A percentile compares a stretch with the other conserved stretches of the same genome.
Evolutionary conservation across 1,139 yeast genomes (phyloP).

Genomic region (Suhomyces anneliseae): DNA sequence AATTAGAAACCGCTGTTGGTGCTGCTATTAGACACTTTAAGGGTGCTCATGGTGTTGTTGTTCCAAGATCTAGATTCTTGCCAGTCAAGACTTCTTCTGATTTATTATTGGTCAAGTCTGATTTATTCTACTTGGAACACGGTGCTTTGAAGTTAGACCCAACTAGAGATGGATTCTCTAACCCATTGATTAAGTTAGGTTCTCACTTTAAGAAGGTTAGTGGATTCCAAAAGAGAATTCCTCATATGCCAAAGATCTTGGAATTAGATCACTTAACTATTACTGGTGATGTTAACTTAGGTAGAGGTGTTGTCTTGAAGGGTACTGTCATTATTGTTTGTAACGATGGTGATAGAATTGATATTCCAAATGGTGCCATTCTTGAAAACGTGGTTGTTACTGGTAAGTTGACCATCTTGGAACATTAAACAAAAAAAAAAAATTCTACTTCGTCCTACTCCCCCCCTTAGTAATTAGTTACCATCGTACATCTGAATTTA

Average conservation of each 20-base stretch:
- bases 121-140: conserved; percentile 84
- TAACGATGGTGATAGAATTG: conserved; percentile 95
- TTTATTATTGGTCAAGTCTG: conserved; percentile 92
- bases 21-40: conserved; percentile 97
- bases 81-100: conserved; percentile 98
- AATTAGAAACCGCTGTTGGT: conserved; percentile 98
- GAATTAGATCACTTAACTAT: conserved; percentile 97
- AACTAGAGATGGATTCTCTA: conserved; percentile 79
- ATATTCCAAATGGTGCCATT: conserved; percentile 93
- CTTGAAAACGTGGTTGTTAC: conserved; percentile 96
- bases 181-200: conserved; percentile 94
- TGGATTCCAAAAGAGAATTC: conserved; percentile 84
- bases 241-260: conserved; percentile 94
- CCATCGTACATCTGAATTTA: not conserved
- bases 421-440: conserved; percentile 54
- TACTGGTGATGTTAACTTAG: conserved; percentile 92
- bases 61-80: conserved; percentile 95
- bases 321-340: conserved; percentile 98
- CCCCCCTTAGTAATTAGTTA: not conserved
- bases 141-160: conserved; percentile 88
- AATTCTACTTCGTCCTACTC: not conserved
- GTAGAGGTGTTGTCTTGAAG: conserved; percentile 86
- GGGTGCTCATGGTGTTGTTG: conserved; percentile 97
- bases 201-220: conserved; percentile 94
- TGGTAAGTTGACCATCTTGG: conserved; percentile 92